Base-by-base conservation (phyloP, 805 yeast species). In the Candida sakaeoensis region DNA sequence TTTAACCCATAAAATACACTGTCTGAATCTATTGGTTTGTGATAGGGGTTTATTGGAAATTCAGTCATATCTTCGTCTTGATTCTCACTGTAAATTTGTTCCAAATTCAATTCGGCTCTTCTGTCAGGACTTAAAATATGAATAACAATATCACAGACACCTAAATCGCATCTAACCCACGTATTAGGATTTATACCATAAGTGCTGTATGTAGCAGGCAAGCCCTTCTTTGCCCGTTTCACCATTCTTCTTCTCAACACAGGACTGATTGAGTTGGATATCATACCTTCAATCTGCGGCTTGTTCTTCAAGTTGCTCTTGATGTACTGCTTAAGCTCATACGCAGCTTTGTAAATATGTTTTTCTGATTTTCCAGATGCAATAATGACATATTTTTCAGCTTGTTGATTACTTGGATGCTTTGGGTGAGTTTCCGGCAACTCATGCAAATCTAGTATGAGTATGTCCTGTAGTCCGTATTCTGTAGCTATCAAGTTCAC, bases 121-220 rank as follows among this genome's bases (percentile, higher is more conserved):
- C 91, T 76, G 29, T 79, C 80, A 4, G 71, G 68, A 0, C 95
- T 86, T 52, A 90, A 61, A 13, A 90, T 60, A 59, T 90, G 95
- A 23, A 90, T 72, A 40, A 70, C 75, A 3, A 88, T 74, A 27
- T 78, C 77, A 44, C 81, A 83, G 2, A 75, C 60, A 19, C 71
- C 67, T 36, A 87, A 74, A 50, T 87, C 88, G 35, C 89, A 67
- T 75, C 86, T 78, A 16, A 86, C 79, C 98, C 98, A 90, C 18
- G 85, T 75, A 50, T 87, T 88, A 4, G 80, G 69, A 5, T 68
- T 49, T 9, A 65, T 61, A 12, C 85, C 84, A 50, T 75, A 80
- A 40, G 74, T 79, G 42, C 74, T 74, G 48, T 77, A 77, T 1
- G 72, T 68, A 0, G 80, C 71, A 37, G 72, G 66, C 5, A 72